A percentile compares a stretch with the other conserved stretches of the same genome.
Evolutionary conservation across 768 basidiomycete species (phyloP).

Genomic region (Leucocoprinus birnbaumii): DNA sequence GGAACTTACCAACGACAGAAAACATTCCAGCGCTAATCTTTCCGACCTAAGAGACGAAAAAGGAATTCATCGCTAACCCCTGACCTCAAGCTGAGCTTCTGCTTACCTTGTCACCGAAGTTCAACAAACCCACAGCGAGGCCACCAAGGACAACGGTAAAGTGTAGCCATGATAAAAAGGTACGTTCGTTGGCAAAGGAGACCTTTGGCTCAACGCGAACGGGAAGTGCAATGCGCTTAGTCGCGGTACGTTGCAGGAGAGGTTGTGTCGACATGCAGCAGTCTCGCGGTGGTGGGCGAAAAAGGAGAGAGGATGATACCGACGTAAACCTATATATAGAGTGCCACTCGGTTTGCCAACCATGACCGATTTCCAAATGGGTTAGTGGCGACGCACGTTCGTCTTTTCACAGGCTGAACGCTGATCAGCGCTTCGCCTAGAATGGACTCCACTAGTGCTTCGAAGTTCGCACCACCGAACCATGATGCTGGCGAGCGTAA

Average conservation of each 20-base stretch:
- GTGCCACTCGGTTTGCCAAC: too few species aligned
- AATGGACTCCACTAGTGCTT: too few species aligned
- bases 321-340: constrained; percentile 1
- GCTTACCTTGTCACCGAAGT: constrained; percentile 93
- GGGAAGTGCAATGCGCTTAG: constrained; percentile 95
- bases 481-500: too few species aligned
- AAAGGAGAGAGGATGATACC: constrained; percentile 4
- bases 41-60: constrained; percentile 52
- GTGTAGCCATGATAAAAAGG: constrained; percentile 98
- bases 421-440: too few species aligned
- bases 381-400: constrained; percentile 13
- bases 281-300: not conserved
- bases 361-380: too few species aligned
- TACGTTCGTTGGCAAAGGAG: constrained; percentile 91
- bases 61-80: not conserved
- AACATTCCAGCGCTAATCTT: constrained; percentile 97
- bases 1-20: constrained; percentile 74
- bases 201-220: constrained; percentile 94
- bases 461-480: too few species aligned
- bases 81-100: not conserved
- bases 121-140: constrained; percentile 91
- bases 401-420: constrained; percentile 1
- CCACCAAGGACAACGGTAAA: constrained; percentile 98
- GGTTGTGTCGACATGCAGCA: constrained; percentile 92
- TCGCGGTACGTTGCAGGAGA: constrained; percentile 89